Evolutionary conservation across 768 basidiomycete species (phyloP), one percentile per base, ranked within the genome.

Genomic region (Lyophyllum decastes): DNA sequence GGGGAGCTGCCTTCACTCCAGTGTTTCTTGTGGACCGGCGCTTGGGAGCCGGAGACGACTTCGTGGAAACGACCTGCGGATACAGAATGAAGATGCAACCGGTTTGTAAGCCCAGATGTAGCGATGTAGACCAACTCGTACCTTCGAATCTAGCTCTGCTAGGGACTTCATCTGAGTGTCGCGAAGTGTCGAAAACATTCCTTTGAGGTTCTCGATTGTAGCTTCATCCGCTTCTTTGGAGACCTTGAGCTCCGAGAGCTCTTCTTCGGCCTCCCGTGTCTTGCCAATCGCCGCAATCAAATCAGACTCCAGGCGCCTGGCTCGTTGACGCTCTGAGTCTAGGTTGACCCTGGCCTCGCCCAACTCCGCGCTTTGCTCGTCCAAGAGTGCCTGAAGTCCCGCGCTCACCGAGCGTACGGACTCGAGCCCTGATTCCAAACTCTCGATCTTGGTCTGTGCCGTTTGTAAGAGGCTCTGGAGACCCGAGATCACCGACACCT

Each of bases 61-160:
- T 63, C n/a, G 70, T 63, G 19, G 66, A 67, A n/a, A 63, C 58
- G 40, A 74, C 65, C 71, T 73, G 49, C 12, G 51, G 21, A 17
- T 5, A 43, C 25, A 35, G 30, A 5, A 17, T 2, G 19, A 38
- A 7, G 4, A 21, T 46, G 12, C 21, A 44, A 10, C 6, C 34
- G 10, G 26, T 21, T 25, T 24, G 21, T 30, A 30, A 24, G n/a
- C 25, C 33, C 33, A 35, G 52, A 30, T 30, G 30, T 30, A 30
- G 30, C 30, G 30, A 30, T 30, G 10, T 10, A 30, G 34, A 41
- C 16, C 4, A 38, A 41, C 16, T n/a, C 73, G 49, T 59, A 78
- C 78, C 74, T 74, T 72, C 40, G 67, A 62, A 43, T 75, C 72
- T 35, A 77, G 51, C 59, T 73, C 73, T 21, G 64, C 66, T 55